Conservation (phyloP, 2,329 filamentous ascomycete species). For the Didymella segeticola region DNA sequence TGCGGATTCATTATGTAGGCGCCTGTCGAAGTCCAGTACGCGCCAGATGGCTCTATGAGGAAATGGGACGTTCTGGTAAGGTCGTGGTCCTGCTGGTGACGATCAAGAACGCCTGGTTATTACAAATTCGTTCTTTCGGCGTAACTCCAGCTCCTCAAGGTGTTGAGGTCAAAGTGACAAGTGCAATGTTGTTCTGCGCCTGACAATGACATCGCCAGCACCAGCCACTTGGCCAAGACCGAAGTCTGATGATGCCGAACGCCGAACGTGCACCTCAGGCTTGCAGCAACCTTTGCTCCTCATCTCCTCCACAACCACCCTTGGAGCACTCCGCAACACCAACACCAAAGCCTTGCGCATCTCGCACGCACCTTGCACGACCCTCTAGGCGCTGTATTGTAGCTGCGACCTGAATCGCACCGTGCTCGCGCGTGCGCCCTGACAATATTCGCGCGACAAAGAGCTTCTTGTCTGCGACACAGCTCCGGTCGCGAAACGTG, state of each 20-base stretch:
- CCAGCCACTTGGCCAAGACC: constrained; percentile 22
- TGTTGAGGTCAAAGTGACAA: neutral
- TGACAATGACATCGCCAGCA: constrained; percentile 21
- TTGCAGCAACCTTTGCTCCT: constrained; percentile 10
- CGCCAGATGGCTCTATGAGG: constrained; percentile 7
- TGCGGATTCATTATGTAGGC: constrained; percentile 61
- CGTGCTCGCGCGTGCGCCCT: constrained; percentile 12
- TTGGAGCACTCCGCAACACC: constrained; percentile 24
- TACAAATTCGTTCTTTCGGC: neutral
- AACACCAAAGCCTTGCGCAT: constrained; percentile 18
- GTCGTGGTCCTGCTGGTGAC: neutral
- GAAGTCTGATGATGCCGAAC: constrained; percentile 11
- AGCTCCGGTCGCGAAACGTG: constrained; percentile 15
- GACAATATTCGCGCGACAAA: constrained; percentile 34
- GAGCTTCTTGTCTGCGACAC: constrained; percentile 26
- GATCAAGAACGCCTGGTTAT: neutral
- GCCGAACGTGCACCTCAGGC: constrained; percentile 8
- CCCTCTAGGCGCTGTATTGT: neutral
- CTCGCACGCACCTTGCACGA: constrained; percentile 1
- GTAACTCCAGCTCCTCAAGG: neutral
- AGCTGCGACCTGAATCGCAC: constrained; percentile 7
- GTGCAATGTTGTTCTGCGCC: constrained; percentile 21
- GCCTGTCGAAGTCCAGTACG: constrained; percentile 6
- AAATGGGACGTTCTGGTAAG: neutral
- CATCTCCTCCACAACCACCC: constrained; percentile 18